phyloP scores from a whole-genome alignment of 352 stramenopile species.

The Globisporangium okanoganense region DNA sequence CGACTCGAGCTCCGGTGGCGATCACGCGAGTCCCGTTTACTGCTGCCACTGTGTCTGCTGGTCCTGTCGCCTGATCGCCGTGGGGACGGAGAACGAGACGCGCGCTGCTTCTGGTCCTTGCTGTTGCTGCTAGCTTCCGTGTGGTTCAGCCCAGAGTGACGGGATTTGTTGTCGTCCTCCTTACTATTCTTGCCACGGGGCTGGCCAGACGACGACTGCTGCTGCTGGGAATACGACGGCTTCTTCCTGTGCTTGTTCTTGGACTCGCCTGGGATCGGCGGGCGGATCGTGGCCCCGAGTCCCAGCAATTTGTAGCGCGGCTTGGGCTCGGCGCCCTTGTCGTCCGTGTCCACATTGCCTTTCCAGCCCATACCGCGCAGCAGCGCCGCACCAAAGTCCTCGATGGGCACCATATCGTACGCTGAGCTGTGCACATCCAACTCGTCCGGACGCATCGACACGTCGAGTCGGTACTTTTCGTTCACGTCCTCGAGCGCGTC shows the following conservation, averaged over 20 bases:
- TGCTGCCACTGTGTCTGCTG: conserved; percentile 5
- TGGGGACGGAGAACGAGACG: conserved; percentile 12
- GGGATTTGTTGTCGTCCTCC: conserved; percentile 1
- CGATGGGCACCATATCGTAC: conserved; percentile 89
- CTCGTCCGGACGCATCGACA: conserved; percentile 74
- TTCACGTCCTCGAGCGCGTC: conserved; percentile 65
- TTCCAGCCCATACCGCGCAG: conserved; percentile 98
- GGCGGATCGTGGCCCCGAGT: conserved; percentile 86
- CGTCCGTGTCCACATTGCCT: conserved; percentile 51
- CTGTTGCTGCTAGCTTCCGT: conserved; percentile 1
- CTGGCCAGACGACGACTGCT: not conserved
- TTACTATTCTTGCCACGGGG: not conserved
- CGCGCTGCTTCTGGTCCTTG: conserved; percentile 7
- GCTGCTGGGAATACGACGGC: not conserved
- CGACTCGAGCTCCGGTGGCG: conserved; percentile 16
- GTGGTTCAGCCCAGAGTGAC: conserved; percentile 11
- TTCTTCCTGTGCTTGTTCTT: conserved; percentile 40
- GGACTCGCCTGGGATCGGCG: conserved; percentile 35
- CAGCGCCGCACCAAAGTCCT: conserved; percentile 95
- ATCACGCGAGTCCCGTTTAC: conserved; percentile 15
- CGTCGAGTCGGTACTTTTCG: conserved; percentile 82
- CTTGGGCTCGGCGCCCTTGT: conserved; percentile 45
- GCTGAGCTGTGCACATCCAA: conserved; percentile 78
- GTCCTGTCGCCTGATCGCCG: conserved; percentile 10
- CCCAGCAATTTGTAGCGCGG: conserved; percentile 90